Conservation (phyloP, 192 early-diverging fungal genomes). For the Backusella westeae region DNA sequence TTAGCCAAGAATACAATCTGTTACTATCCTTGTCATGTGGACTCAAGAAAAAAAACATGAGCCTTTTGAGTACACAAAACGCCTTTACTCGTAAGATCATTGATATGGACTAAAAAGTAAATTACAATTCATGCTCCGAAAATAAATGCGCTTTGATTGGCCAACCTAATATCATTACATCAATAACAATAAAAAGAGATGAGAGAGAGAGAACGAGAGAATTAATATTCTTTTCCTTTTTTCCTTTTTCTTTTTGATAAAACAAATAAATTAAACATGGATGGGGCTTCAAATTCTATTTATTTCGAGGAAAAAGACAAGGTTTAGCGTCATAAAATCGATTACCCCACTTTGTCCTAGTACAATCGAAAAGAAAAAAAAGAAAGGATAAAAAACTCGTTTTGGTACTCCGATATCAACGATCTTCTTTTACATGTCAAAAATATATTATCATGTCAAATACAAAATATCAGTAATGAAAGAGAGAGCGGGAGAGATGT, state of each 20-base stretch:
- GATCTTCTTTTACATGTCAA: no score
- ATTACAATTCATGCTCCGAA: not conserved
- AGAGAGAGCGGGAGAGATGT: no score
- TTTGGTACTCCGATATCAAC: not conserved
- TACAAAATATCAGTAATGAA: no score
- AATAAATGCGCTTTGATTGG: not conserved
- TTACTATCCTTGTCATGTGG: not conserved
- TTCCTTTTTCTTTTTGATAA: not conserved
- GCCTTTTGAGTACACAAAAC: not conserved
- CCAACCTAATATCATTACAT: not conserved
- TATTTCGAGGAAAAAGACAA: not conserved
- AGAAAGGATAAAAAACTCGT: not conserved
- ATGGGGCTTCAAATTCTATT: no score
- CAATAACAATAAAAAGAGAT: not conserved
- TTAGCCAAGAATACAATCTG: not conserved
- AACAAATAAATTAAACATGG: no score
- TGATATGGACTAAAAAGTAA: not conserved
- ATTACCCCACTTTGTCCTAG: not conserved
- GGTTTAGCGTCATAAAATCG: not conserved
- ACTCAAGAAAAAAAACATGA: not conserved
- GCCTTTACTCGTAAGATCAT: not conserved
- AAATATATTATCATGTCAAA: no score
- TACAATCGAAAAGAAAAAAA: not conserved
- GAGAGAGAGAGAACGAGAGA: not conserved
- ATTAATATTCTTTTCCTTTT: not conserved